A percentile compares a stretch with the other conserved stretches of the same genome.
Evolutionary conservation across 306 rosid species (phyloP).

Genomic region (Macrotyloma uniflorum): DNA sequence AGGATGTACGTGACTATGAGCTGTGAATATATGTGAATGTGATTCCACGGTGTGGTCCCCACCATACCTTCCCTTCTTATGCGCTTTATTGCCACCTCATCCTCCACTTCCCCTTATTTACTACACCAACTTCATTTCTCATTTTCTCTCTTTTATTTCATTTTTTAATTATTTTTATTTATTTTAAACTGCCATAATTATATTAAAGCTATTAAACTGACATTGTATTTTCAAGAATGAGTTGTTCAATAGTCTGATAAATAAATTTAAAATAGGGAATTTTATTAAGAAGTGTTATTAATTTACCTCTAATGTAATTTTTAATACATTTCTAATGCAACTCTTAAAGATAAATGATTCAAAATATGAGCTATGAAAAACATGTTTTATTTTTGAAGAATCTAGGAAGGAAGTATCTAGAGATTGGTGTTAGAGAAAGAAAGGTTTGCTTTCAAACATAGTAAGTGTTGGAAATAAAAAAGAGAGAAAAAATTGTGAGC

Average conservation of each 20-base stretch:
- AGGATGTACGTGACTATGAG: background rate
- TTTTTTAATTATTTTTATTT: no score
- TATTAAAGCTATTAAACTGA: no score
- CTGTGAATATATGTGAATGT: background rate
- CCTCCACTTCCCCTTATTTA: conserved; percentile 22
- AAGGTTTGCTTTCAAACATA: conserved; percentile 28
- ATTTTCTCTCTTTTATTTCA: background rate
- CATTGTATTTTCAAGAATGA: background rate
- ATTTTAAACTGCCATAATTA: no score
- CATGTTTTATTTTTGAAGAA: no score
- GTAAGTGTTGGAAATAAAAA: background rate
- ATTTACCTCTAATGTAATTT: no score
- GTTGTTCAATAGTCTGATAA: background rate
- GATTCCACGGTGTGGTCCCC: conserved; percentile 43
- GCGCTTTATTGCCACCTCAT: conserved; percentile 64
- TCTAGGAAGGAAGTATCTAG: conserved; percentile 22
- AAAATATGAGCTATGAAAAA: no score
- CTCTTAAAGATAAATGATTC: no score
- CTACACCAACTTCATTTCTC: conserved; percentile 7
- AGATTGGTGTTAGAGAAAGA: conserved; percentile 4
- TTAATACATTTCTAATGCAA: no score
- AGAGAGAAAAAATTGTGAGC: conserved; percentile 33
- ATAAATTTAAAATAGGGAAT: no score
- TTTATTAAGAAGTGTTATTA: no score
- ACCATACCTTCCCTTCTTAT: conserved; percentile 28